Evolutionary conservation across 1,284 basidiomycete species (phyloP).

Genomic region (Phaffia rhodozyma): DNA sequence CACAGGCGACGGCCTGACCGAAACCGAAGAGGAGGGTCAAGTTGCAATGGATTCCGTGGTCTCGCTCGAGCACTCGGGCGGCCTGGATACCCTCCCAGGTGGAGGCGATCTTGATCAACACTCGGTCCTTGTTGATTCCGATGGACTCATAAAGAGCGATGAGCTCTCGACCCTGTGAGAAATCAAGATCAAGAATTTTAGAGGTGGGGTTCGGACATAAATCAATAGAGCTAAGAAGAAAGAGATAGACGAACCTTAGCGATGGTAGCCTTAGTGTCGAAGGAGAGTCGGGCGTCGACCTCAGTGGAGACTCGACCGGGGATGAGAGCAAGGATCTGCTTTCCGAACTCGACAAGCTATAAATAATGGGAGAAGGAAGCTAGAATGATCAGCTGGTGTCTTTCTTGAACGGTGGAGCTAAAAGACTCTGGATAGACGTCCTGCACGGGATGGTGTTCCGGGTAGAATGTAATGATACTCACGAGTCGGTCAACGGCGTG

Average conservation of each 20-base stretch:
- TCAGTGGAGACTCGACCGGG: slow-evolving; percentile 98
- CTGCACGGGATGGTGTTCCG: neutral
- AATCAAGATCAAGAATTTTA: slow-evolving; percentile 13
- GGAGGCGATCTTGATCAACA: slow-evolving; percentile 98
- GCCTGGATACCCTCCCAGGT: slow-evolving; percentile 99
- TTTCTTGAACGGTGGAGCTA: too few species aligned
- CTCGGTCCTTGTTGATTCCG: slow-evolving; percentile 82
- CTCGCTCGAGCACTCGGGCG: slow-evolving; percentile 84
- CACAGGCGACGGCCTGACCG: slow-evolving; percentile 94
- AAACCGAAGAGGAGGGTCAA: slow-evolving; percentile 98
- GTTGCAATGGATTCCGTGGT: slow-evolving; percentile 95
- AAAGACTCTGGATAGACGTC: too few species aligned
- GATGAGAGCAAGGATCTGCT: slow-evolving; percentile 87
- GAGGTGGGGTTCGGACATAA: slow-evolving; percentile 16
- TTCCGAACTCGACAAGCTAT: slow-evolving; percentile 91
- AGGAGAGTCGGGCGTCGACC: slow-evolving; percentile 93
- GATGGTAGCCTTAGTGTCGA: slow-evolving; percentile 86
- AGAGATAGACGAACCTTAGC: slow-evolving; percentile 47
- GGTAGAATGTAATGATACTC: slow-evolving; percentile 26
- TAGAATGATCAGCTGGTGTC: slow-evolving; percentile 24
- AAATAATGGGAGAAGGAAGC: slow-evolving; percentile 12
- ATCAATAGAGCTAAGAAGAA: slow-evolving; percentile 6
- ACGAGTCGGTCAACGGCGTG: slow-evolving; percentile 80
- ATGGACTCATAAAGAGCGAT: slow-evolving; percentile 86
- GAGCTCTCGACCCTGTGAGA: slow-evolving; percentile 66